Base-by-base conservation (phyloP, 805 yeast species). In the Debaryomyces hansenii region DNA sequence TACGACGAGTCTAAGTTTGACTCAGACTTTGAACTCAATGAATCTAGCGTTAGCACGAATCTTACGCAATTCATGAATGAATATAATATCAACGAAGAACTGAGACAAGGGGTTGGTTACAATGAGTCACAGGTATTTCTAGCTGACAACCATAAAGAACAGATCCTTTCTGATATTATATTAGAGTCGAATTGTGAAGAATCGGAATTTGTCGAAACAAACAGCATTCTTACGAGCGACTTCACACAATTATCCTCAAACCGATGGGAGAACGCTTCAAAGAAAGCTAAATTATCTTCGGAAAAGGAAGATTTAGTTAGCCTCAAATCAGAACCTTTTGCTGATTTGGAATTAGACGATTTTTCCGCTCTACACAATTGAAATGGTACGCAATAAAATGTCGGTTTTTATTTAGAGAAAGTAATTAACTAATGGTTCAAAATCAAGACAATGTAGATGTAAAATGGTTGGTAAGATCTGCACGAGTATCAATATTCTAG, bases 271-370 rank as follows among this genome's bases (percentile, higher is more conserved):
- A 31, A 31, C 2, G 15, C 29, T 14, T 37, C 37, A 5, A 27
- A 18, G 8, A 20, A n/a, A 20, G 34, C 20, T 31, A 24, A 29
- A 11, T n/a, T 38, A 16, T 33, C 32, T 2, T 44, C 47, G 8
- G 40, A 20, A 20, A 37, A 38, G 20, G 15, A 11, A 3, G 33
- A 33, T 8, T 11, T 24, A 3, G 7, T 27, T 16, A 39, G 31
- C 18, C 20, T 44, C 10, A 39, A 40, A 12, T 44, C 49, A 2
- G 49, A 46, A 20, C 49, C 49, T 2, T 41, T 41, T 20, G 42
- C 36, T 9, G 20, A 37, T 20, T 32, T 43, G 24, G 42, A 42
- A 18, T 36, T 28, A 20, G 41, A 43, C 21, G 20, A 29, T n/a
- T 40, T 40, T 32, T 16, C 4, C 18, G 42, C n/a, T 20, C 28